phyloP scores from a whole-genome alignment of 192 early-diverging fungal species.

The Linnemannia zychae region DNA sequence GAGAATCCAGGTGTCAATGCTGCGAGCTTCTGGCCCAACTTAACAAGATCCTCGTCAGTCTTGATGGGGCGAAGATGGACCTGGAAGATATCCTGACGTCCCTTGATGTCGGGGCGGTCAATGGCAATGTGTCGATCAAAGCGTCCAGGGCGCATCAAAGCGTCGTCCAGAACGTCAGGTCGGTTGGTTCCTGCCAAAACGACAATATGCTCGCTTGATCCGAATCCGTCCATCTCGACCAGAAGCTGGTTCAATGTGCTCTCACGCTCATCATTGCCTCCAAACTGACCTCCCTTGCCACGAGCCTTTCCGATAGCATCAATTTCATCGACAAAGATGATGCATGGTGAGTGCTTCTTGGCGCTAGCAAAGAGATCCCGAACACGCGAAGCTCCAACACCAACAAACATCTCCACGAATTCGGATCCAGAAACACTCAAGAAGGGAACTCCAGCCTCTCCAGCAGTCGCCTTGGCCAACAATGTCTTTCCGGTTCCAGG shows the following conservation, averaged over 20 bases:
- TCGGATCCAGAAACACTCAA: conserved; percentile 99
- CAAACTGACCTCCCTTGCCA: conserved; percentile 85
- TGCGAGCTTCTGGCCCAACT: conserved; percentile 88
- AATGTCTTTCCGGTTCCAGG: conserved; percentile 99
- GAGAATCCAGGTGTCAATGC: conserved; percentile 98
- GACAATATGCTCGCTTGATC: conserved; percentile 89
- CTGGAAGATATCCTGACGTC: conserved; percentile 95
- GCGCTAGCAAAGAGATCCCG: conserved; percentile 97
- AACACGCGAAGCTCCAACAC: conserved; percentile 94
- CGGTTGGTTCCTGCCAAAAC: conserved; percentile 98
- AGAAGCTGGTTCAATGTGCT: conserved; percentile 97
- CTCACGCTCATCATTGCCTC: conserved; percentile 99
- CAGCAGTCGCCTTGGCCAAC: conserved; percentile 98
- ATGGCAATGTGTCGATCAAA: conserved; percentile 99
- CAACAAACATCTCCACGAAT: conserved; percentile 99
- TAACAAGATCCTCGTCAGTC: conserved; percentile 85
- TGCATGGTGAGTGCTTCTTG: conserved; percentile 97
- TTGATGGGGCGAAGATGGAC: conserved; percentile 95
- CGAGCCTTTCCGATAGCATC: conserved; percentile 99
- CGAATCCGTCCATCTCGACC: conserved; percentile 99
- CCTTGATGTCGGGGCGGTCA: conserved; percentile 97
- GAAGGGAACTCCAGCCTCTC: conserved; percentile 98
- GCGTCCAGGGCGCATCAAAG: conserved; percentile 96
- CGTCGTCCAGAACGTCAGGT: conserved; percentile 96
- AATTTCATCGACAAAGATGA: conserved; percentile 99